phyloP scores from a whole-genome alignment of 2,329 filamentous ascomycete species.

The Aureobasidium namibiae region DNA sequence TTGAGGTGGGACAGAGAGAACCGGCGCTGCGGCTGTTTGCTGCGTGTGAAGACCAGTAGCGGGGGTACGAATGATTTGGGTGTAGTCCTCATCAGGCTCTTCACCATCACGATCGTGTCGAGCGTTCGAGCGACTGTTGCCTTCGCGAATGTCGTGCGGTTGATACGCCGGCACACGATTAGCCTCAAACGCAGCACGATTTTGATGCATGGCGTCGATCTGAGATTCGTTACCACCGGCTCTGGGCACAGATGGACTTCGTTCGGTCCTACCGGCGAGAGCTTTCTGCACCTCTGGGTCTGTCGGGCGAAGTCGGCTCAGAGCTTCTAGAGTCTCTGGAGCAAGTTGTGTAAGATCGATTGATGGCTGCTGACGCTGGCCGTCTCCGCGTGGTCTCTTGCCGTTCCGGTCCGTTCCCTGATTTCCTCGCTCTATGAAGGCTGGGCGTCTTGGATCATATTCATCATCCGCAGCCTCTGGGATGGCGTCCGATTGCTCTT shows the following conservation, averaged over 20 bases:
- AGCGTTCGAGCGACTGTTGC: not conserved
- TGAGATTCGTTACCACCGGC: not conserved
- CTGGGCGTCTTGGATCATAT: conserved; percentile 39
- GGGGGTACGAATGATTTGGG: conserved; percentile 9
- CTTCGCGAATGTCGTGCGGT: not conserved
- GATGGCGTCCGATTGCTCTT: conserved; percentile 21
- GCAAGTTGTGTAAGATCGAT: conserved; percentile 8
- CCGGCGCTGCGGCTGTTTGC: not conserved
- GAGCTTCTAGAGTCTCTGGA: conserved; percentile 8
- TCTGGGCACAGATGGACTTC: conserved; percentile 3
- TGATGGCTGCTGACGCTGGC: conserved; percentile 2
- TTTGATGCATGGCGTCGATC: not conserved
- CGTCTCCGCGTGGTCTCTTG: not conserved
- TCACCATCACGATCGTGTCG: not conserved
- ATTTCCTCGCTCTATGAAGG: conserved; percentile 1
- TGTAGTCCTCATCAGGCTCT: conserved; percentile 8
- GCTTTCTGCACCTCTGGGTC: not conserved
- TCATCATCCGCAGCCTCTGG: conserved; percentile 37
- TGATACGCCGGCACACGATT: not conserved
- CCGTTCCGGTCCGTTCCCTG: not conserved
- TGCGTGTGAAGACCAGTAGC: not conserved
- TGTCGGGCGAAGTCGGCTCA: not conserved
- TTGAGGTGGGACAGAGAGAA: not conserved
- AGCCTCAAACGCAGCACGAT: not conserved
- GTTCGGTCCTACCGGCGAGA: not conserved